Evolutionary conservation across 805 yeast genomes (phyloP).

Genomic region (Kurtzmaniella cleridarum): DNA sequence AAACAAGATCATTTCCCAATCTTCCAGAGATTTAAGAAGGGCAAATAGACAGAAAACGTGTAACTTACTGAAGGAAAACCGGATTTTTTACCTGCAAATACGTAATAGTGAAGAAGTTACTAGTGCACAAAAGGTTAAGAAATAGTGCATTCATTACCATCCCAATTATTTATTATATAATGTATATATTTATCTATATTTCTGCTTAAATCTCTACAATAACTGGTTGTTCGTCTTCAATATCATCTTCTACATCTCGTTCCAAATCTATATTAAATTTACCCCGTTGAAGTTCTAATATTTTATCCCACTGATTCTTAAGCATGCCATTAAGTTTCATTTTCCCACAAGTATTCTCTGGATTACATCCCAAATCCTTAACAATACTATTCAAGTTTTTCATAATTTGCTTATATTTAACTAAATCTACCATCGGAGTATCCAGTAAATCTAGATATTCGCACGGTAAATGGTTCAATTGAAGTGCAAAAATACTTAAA

Average conservation of each 20-base stretch:
- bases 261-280: conserved; percentile 10
- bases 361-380: conserved; percentile 5
- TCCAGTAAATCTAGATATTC: conserved; percentile 29
- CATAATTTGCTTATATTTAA: conserved; percentile 12
- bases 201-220: conserved; percentile 15
- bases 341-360: conserved; percentile 13
- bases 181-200: too few relatives aligned
- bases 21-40: not conserved
- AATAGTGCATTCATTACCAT: too few relatives aligned
- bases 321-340: conserved; percentile 14
- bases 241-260: conserved; percentile 4
- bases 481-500: conserved; percentile 24
- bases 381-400: conserved; percentile 8
- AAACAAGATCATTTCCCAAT: too few relatives aligned
- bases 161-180: too few relatives aligned
- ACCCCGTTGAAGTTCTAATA: conserved; percentile 5
- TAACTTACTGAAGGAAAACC: not conserved
- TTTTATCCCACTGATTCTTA: conserved; percentile 12
- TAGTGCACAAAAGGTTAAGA: too few relatives aligned
- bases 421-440: conserved; percentile 13
- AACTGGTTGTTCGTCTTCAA: conserved; percentile 17
- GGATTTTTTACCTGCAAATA: not conserved
- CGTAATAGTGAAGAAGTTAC: not conserved
- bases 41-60: not conserved
- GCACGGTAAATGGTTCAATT: conserved; percentile 35